Evolutionary conservation across 495 filamentous ascomycete species (phyloP), one percentile per base, ranked within the genome.

Genomic region (Penicillium daleae): DNA sequence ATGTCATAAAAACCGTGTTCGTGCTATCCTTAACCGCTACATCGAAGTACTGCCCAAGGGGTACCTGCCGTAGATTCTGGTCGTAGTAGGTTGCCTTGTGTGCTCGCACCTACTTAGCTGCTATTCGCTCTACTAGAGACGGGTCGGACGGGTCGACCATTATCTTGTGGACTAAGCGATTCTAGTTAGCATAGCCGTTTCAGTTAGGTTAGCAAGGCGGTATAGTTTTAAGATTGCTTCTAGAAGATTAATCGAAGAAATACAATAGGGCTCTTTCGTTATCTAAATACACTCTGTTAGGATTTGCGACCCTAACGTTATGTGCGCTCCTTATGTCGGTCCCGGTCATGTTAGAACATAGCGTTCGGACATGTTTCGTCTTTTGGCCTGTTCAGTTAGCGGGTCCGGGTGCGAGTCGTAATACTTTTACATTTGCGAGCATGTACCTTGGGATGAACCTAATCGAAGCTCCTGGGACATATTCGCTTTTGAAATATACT

Each of bases 381-480:
- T n/a, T n/a, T n/a, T n/a, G n/a, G n/a, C n/a, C n/a, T n/a, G n/a
- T n/a, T n/a, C n/a, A n/a, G n/a, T n/a, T n/a, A n/a, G n/a, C n/a
- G n/a, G n/a, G n/a, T n/a, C n/a, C n/a, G n/a, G n/a, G n/a, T n/a
- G n/a, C n/a, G n/a, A n/a, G n/a, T n/a, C n/a, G n/a, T n/a, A n/a
- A n/a, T n/a, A 87, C 86, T 0, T 90, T 90, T 65, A 90, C 88
- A 10, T 91, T 91, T 70, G 87, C 85, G 31, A 89, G 85, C 61
- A 91, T 91, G 89, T 91, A 91, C 66, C 86, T 91, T 80, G 89
- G 89, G 1, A 91, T 91, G 89, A 83, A 77, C 61, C 89, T 89
- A 2, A 91, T 87, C 71, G 86, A 89, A 59, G 89, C 89, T 0
- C 89, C 89, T 6, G 87, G 85, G 2, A 91, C 89, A 22, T 91